Conservation (phyloP, 305 asterid species). For the Euphrasia arctica region DNA sequence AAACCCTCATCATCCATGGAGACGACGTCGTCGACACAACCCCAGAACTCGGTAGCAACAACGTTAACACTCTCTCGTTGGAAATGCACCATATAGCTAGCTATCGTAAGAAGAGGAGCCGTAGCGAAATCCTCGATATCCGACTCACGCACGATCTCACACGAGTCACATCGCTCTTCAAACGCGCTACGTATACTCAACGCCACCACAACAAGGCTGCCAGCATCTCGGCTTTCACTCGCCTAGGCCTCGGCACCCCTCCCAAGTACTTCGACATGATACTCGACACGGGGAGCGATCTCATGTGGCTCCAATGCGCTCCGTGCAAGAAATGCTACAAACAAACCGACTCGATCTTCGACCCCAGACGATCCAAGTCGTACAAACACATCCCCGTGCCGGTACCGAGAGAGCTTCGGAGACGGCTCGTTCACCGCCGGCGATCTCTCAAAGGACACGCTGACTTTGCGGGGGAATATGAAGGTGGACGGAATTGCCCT, state of each 20-base stretch:
- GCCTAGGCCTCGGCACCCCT: not conserved
- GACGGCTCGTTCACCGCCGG: not conserved
- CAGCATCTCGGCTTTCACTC: no score
- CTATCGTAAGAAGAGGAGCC: no score
- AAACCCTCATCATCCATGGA: no score
- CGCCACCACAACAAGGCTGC: no score
- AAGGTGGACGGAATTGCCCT: constrained; percentile 36
- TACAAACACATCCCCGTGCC: constrained; percentile 22
- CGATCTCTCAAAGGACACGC: constrained; percentile 31
- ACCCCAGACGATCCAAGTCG: not conserved
- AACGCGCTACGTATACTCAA: no score
- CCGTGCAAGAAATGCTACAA: not conserved
- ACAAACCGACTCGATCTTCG: not conserved
- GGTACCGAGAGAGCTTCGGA: constrained; percentile 35
- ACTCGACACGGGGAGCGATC: not conserved
- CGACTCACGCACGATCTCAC: no score
- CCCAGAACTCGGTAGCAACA: no score
- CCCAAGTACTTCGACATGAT: not conserved
- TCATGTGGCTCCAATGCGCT: not conserved
- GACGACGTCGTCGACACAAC: no score
- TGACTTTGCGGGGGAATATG: constrained; percentile 39
- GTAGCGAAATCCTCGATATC: no score
- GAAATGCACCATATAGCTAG: no score
- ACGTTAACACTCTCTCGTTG: no score
- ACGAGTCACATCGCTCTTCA: no score